Evolutionary conservation across 768 basidiomycete genomes (phyloP).

Genomic region (Tremella fuciformis): DNA sequence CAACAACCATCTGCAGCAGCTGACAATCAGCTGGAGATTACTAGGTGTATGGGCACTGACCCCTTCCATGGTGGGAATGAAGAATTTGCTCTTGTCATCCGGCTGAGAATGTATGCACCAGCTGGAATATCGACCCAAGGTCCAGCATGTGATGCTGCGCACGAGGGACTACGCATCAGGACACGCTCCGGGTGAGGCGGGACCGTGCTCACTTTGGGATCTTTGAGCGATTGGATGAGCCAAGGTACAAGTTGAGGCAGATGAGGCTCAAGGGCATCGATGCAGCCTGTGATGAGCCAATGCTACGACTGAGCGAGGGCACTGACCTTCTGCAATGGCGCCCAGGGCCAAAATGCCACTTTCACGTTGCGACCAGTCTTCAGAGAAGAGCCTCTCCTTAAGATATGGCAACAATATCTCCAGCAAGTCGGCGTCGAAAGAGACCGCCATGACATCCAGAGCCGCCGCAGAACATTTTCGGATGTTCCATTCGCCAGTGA

Average conservation of each 20-base stretch:
- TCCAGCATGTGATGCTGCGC: slow-evolving; percentile 98
- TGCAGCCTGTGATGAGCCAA: slow-evolving; percentile 68
- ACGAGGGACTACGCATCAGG: slow-evolving; percentile 70
- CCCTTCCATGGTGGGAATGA: slow-evolving; percentile 97
- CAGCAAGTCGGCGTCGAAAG: slow-evolving; percentile 83
- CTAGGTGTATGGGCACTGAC: slow-evolving; percentile 60
- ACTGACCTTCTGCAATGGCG: slow-evolving; percentile 94
- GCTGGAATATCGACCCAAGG: slow-evolving; percentile 94
- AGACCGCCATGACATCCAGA: slow-evolving; percentile 90
- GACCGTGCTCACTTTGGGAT: slow-evolving; percentile 69
- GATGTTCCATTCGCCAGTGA: slow-evolving; percentile 97
- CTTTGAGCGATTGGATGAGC: slow-evolving; percentile 81
- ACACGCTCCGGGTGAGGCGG: not conserved
- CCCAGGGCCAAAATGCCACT: slow-evolving; percentile 93
- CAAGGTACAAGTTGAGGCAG: slow-evolving; percentile 90
- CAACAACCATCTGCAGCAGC: slow-evolving; percentile 95
- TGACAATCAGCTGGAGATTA: slow-evolving; percentile 47
- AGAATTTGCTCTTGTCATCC: slow-evolving; percentile 85
- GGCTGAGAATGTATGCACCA: slow-evolving; percentile 76
- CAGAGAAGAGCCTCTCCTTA: slow-evolving; percentile 92
- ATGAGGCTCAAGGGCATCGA: slow-evolving; percentile 91
- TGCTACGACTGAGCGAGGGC: not conserved
- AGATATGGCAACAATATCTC: slow-evolving; percentile 82
- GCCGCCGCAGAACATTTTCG: slow-evolving; percentile 98
- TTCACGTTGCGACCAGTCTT: slow-evolving; percentile 86